Base-by-base conservation (phyloP, 192 early-diverging fungal species). In the Powellomyces hirtus region DNA sequence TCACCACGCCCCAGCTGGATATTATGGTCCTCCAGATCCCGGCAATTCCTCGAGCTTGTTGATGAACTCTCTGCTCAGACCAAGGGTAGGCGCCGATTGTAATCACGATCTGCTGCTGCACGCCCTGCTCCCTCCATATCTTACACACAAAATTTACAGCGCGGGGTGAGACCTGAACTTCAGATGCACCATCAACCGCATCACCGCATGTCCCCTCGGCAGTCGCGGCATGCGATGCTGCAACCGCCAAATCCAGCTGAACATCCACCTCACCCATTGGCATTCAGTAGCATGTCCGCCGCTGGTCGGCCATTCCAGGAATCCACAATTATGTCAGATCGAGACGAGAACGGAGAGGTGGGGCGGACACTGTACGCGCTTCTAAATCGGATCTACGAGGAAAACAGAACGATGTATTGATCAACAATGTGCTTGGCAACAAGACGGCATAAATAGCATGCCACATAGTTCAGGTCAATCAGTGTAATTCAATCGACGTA, bases 341-440 rank as follows among this genome's bases (percentile, higher is more conserved):
- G n/a, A 5, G 58, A 57, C 31, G 64, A 63, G 42, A 30, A 29
- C 14, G 63, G 40, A 13, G 72, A 70, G 18, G 52, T 66, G 24
- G 68, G 63, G 27, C 51, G 75, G 14, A 72, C 64, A 5, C 63
- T 83, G 10, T 76, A 81, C 46, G 78, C 72, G 38, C 36, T 83
- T 42, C 64, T 83, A 59, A 79, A 83, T 51, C 73, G 73, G 4
- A 67, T 80, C 29, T 80, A 80, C 22, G 61, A 71, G 50, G 42
- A 42, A 6, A 71, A 71, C 55, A 38, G 49, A n/a, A 55, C 61
- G 2, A 8, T 62, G 24, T 70, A 62, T 27, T 70, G 49, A 65
- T n/a, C 40, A 49, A 7, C 14, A n/a, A n/a, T n/a, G n/a, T n/a
- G n/a, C n/a, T n/a, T n/a, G n/a, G n/a, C n/a, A n/a, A n/a, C n/a